These are phyloP conservation scores for Pulchroboletus neoregius DNA, from an alignment of 1,284 basidiomycete species.

Conservation along the genomic window DNA sequence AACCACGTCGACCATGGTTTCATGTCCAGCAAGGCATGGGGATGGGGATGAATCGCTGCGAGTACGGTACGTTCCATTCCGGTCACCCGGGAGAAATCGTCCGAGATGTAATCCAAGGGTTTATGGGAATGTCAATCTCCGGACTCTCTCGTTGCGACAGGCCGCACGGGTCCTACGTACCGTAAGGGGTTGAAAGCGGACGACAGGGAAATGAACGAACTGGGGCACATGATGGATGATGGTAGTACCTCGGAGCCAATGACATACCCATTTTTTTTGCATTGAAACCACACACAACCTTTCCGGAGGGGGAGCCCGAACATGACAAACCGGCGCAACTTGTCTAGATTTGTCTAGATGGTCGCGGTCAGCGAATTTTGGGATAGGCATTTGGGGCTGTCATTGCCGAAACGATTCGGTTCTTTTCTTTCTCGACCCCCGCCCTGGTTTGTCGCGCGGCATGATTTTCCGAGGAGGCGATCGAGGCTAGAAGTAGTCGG, in stretches of 20 bases:
- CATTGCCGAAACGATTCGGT: not conserved
- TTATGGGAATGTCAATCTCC: not conserved
- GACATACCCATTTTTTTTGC: no score
- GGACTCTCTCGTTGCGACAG: no score
- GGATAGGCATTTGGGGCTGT: not conserved
- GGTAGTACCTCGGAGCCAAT: no score
- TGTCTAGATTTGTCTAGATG: no score
- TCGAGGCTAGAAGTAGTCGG: no score
- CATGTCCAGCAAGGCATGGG: not conserved
- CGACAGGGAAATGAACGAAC: not conserved
- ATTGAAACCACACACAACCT: not conserved
- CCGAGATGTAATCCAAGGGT: not conserved
- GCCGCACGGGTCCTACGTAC: not conserved
- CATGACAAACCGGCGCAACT: no score
- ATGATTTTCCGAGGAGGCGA: no score
- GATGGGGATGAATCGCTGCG: no score
- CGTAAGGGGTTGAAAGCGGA: not conserved
- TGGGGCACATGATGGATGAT: no score
- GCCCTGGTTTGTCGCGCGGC: no score
- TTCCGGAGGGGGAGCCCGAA: no score
- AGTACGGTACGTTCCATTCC: not conserved
- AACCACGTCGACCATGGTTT: not conserved
- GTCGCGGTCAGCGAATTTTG: not conserved
- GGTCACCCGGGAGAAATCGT: not conserved
- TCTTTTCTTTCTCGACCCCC: not conserved